Evolutionary conservation across 106 monocot genomes (phyloP), one percentile per base, ranked within the genome.

Genomic region (Dactylorhiza incarnata): DNA sequence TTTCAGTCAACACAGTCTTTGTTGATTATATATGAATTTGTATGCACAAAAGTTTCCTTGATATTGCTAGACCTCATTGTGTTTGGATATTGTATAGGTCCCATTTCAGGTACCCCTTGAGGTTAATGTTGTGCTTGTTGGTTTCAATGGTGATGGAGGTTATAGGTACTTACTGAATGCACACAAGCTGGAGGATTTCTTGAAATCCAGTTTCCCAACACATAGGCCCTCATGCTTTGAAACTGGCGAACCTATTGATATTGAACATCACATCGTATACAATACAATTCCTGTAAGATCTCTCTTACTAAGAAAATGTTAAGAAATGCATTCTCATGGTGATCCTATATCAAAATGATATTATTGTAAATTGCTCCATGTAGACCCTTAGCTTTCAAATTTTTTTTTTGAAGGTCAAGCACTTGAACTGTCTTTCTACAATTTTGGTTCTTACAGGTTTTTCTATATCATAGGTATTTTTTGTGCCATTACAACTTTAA

Each of bases 81-180:
- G 10, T 62, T 24, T 44, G 51, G 13, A 58, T 79, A 9, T 61
- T 24, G 26, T 86, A 82, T 84, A 95, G 95, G 95, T 96, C n/a
- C 96, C 96, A 49, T 96, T 96, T 82, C 93, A 96, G 80, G 93
- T 93, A 17, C 96, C 96, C 24, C 93, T 96, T 48, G 96, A 96
- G 87, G 87, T 91, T 5, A 96, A 93, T 73, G 72, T 93, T 68
- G 93, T 96, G 49, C 90, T 96, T 16, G 74, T 96, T 66, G 96
- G 96, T 71, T 89, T 96, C 24, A 86, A 84, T 78, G 90, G 85
- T 22, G 96, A 96, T 85, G 90, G 93, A 29, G 96, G 89, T 2
- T 93, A 96, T 73, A 84, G 96, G 61, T 96, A 89, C 79, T 10
- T 54, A 10, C 61, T 96, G 65, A 89, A 96, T 73, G 80, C 87